Evolutionary conservation across 306 rosid genomes (phyloP), one percentile per base, ranked within the genome.

Genomic region (Dalbergia oliveri): DNA sequence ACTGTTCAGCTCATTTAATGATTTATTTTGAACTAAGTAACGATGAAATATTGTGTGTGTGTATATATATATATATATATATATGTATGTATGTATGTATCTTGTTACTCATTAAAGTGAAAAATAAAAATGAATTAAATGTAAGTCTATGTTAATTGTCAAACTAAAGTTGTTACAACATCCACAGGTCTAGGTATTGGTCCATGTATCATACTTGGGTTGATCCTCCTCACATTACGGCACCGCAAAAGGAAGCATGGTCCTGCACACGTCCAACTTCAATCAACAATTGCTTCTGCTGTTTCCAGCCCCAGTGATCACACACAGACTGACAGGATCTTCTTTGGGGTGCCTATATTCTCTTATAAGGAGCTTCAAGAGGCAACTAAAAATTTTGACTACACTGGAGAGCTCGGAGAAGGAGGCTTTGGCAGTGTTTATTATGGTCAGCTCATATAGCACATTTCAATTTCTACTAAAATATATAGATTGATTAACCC

Each of bases 381-480:
- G 65, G 93, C 94, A 16, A 90, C 97, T 0, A 79, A 90, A 62
- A 82, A 86, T 41, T 90, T 92, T 15, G 77, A 86, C 37, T 35
- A 7, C n/a, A 76, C 73, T 14, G 86, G 26, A 69, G 81, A 84
- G 50, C 90, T 92, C 0, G 94, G 97, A 76, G 90, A 86, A 0
- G 97, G 97, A 33, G 97, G 97, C 23, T 90, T 90, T 15, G 94
- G 90, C 67, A 77, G 77, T 8, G 97, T 91, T 14, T 91, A 89
- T 26, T 26, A 26, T 26, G 31, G 31, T 26, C 31, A 26, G 31
- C n/a, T 2, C 1, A 26, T 26, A 26, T 26, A 26, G 3, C 31
- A 26, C 31, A 26, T 26, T 26, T 26, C 31, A 26, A 26, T 26
- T 26, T 26, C 31, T 26, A 26, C 31, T 26, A 26, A 26, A 26